Percentiles rank a stretch among this genome's conserved stretches.
phyloP scores from a whole-genome alignment of 1,139 yeast genomes.

The Scheffersomyces illinoinensis region DNA sequence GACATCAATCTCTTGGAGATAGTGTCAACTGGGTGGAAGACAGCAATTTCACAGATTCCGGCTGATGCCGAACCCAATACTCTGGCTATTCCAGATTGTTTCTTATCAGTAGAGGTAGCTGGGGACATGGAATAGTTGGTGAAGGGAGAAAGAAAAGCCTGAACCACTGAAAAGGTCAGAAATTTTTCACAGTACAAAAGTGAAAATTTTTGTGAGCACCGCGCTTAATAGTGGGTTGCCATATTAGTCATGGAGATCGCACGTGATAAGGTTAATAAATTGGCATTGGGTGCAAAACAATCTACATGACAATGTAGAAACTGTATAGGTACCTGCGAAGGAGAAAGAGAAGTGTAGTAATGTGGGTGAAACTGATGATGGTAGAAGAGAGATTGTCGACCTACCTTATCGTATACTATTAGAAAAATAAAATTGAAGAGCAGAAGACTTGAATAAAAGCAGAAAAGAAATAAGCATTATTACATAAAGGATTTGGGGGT shows the following conservation, averaged over 20 bases:
- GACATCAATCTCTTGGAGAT: constrained; percentile 98
- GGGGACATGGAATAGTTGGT: constrained; percentile 44
- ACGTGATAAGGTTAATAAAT: neutral
- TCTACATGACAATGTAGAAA: neutral
- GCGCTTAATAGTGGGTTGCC: neutral
- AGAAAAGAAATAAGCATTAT: too few species aligned
- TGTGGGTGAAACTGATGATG: neutral
- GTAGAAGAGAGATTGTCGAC: too few species aligned
- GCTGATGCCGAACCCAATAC: constrained; percentile 97
- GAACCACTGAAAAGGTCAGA: neutral
- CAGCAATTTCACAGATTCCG: constrained; percentile 93
- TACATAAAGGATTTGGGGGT: too few species aligned
- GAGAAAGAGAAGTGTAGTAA: neutral
- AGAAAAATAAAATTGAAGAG: too few species aligned
- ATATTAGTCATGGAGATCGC: neutral
- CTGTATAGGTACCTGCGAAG: neutral
- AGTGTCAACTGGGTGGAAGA: constrained; percentile 98
- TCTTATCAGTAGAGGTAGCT: constrained; percentile 60
- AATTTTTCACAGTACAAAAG: neutral
- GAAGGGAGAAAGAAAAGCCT: neutral
- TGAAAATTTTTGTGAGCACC: neutral
- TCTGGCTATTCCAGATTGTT: constrained; percentile 88
- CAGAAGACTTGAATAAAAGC: too few species aligned
- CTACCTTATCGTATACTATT: too few species aligned
- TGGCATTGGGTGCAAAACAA: neutral